These are phyloP conservation scores for Diaporthe humulicola DNA, from an alignment of 2,329 filamentous ascomycete genomes.

Conservation along the genomic window DNA sequence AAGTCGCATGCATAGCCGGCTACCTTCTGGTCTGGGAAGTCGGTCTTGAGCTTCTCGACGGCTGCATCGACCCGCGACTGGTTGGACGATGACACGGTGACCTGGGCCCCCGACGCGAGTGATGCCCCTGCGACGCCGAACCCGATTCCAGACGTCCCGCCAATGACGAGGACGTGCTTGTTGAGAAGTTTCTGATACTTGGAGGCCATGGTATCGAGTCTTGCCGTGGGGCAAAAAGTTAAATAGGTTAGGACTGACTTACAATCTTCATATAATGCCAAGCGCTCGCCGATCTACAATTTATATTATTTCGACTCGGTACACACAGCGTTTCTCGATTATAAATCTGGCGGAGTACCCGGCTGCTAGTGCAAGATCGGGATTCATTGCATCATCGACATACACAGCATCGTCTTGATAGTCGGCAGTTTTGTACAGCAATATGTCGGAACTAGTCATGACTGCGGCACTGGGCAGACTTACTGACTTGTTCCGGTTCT, in stretches of 20 bases:
- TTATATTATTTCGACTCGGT: not conserved
- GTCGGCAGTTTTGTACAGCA: not conserved
- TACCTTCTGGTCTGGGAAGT: constrained; percentile 40
- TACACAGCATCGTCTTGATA: not conserved
- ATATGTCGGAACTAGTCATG: not conserved
- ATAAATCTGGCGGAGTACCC: not conserved
- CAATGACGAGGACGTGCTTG: constrained; percentile 69
- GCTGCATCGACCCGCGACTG: constrained; percentile 61
- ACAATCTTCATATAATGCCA: not conserved
- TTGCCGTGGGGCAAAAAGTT: not conserved
- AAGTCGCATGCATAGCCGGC: constrained; percentile 47
- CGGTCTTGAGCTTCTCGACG: constrained; percentile 46
- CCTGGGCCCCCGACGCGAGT: constrained; percentile 66
- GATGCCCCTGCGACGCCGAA: constrained; percentile 70
- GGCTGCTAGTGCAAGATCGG: not conserved
- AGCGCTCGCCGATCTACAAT: not conserved
- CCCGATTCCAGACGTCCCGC: constrained; percentile 74
- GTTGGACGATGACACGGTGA: constrained; percentile 73
- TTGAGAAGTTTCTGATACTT: constrained; percentile 52
- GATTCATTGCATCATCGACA: constrained; percentile 17
- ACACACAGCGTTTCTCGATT: not conserved
- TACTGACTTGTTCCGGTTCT: not conserved
- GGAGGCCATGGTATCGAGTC: constrained; percentile 43
- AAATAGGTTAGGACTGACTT: not conserved
- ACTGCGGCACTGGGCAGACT: too few relatives aligned